Evolutionary conservation across 306 rosid genomes (phyloP).

Genomic region (Medicago arabica): DNA sequence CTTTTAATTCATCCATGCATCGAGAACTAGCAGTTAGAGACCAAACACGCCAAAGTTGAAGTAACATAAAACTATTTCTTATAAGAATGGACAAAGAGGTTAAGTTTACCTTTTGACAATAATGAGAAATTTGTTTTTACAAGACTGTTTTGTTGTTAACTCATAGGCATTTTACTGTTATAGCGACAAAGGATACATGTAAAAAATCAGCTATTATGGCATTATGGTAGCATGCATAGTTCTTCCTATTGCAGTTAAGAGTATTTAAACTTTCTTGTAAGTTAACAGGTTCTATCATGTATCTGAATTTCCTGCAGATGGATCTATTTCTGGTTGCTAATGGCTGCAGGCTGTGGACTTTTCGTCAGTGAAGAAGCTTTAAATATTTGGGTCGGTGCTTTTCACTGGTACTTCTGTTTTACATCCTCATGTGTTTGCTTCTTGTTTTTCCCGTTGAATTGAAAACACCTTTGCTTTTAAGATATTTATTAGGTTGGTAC

Average conservation of each 20-base stretch:
- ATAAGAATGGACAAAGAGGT: neutral
- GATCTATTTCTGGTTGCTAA: conserved; percentile 80
- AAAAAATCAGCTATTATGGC: no score
- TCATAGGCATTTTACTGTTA: no score
- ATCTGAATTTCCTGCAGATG: conserved; percentile 55
- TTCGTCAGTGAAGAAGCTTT: conserved; percentile 79
- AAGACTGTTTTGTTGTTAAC: no score
- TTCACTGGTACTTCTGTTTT: conserved; percentile 57
- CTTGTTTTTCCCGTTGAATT: conserved; percentile 24
- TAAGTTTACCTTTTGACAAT: neutral
- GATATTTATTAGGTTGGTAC: conserved; percentile 62
- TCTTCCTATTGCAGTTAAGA: neutral
- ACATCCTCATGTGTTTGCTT: conserved; percentile 40
- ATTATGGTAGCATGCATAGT: neutral
- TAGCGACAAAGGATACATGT: no score
- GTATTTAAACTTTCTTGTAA: neutral
- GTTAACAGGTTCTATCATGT: neutral
- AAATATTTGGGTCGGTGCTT: conserved; percentile 77
- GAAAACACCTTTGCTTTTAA: conserved; percentile 6
- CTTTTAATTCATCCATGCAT: neutral
- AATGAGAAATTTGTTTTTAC: no score
- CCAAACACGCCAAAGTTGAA: neutral
- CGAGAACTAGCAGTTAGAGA: neutral
- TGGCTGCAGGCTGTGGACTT: conserved; percentile 81
- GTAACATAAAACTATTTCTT: no score